Evolutionary conservation across 139 green algal genomes (phyloP).

Genomic region (Coccomyxa sp.): DNA sequence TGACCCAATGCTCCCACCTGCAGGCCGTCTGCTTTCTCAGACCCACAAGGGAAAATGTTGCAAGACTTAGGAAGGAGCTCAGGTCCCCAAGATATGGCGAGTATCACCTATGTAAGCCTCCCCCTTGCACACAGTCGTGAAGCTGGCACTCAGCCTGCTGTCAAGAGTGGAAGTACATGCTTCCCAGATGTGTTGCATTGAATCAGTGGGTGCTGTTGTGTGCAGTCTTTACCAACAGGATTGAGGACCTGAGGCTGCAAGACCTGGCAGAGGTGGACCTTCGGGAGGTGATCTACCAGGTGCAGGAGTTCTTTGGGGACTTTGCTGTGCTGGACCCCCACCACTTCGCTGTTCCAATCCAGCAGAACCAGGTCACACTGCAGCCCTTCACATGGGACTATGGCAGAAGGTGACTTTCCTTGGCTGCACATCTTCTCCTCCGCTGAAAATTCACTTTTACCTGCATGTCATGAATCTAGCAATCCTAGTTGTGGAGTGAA

Average conservation of each 20-base stretch:
- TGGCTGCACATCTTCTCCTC: no score
- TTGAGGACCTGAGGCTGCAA: slow-evolving; percentile 84
- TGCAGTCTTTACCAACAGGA: slow-evolving; percentile 86
- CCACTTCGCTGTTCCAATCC: slow-evolving; percentile 78
- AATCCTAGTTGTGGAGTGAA: background rate
- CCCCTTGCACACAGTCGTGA: no score
- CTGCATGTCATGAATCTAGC: background rate
- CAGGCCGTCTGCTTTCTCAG: slow-evolving; percentile 88
- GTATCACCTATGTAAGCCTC: slow-evolving; percentile 83
- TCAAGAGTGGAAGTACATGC: no score
- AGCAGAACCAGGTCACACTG: slow-evolving; percentile 28
- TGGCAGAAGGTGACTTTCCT: slow-evolving; percentile 31
- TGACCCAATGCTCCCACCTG: slow-evolving; percentile 3
- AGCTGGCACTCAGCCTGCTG: no score
- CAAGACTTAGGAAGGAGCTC: slow-evolving; percentile 78
- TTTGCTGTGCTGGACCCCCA: slow-evolving; percentile 72
- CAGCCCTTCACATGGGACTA: slow-evolving; percentile 49
- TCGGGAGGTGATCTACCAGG: slow-evolving; percentile 58
- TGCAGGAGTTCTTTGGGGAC: slow-evolving; percentile 90
- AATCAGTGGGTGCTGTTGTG: no score
- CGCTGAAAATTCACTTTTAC: background rate
- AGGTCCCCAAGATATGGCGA: slow-evolving; percentile 74
- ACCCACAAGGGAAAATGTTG: slow-evolving; percentile 86
- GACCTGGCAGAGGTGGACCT: slow-evolving; percentile 90
- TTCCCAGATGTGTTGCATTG: no score